Base-by-base conservation (phyloP, 2,329 filamentous ascomycete genomes). In the Fusarium sp. region DNA sequence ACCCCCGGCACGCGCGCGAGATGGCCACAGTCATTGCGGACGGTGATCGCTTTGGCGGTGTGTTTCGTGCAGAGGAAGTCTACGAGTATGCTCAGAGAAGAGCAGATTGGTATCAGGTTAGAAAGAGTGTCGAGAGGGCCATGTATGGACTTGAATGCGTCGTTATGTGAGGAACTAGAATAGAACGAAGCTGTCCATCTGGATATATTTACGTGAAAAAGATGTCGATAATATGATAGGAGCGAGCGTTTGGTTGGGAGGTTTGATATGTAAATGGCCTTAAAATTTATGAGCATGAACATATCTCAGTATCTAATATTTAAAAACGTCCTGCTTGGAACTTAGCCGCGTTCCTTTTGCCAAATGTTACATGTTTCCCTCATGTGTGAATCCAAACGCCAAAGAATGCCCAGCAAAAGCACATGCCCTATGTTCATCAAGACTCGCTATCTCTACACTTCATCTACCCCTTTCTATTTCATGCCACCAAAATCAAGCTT, bases 1-100 rank as follows among this genome's bases (percentile, higher is more conserved):
- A 95, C 65, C 86, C 91, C 4, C 70, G 73, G 23, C 91, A 98
- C 76, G 93, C 96, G 15, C 97, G 97, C 77, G 96, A 98, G 77
- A 91, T 99, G 84, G 96, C 96, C 7, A 91, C 91, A 4, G 93
- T 99, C 56, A 97, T 99, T 75, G 94, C 96, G 1, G 96, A 99
- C 76, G 89, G 88, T 1, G 92, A 95, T 75, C 87, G 95, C 4
- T 99, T 98, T 77, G 87, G 92, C 24, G 96, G 96, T 14, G 92
- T 99, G 47, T 97, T 98, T 75, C 87, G 94, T 20, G 93, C 95
- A 0, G 96, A 99, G 78, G 96, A 99, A 82, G 96, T 98, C 5
- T 97, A 97, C 74, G 95, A 98, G 82, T 99, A 96, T 81, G 96
- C 95, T 2, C 94, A 97, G 79, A 84, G 96, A 69, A 84, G 96